Conservation (phyloP, 1,284 basidiomycete species). For the Tetrapyrgos nigripes region DNA sequence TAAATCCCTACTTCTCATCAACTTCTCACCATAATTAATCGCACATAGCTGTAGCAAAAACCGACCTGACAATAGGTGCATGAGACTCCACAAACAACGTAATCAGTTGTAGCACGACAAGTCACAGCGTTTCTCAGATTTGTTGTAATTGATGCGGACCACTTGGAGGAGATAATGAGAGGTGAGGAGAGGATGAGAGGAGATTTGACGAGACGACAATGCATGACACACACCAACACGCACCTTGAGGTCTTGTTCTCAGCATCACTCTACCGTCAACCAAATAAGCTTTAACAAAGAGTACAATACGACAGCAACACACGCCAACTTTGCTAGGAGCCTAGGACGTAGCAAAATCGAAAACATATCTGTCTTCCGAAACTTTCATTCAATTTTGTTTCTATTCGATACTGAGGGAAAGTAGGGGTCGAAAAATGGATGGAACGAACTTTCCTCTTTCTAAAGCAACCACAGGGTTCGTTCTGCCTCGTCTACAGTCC, state of each 20-base stretch:
- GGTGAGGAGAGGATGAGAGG: too few relatives aligned
- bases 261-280: constrained; percentile 52
- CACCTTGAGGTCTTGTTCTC: constrained; percentile 58
- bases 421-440: constrained; percentile 12
- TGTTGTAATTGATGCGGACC: constrained; percentile 50
- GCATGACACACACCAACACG: constrained; percentile 11
- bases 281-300: not conserved
- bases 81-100: not conserved
- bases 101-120: not conserved
- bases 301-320: constrained; percentile 14
- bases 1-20: too few relatives aligned
- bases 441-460: too few relatives aligned
- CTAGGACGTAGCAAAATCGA: too few relatives aligned
- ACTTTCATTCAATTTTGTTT: too few relatives aligned
- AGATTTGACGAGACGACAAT: not conserved
- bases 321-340: constrained; percentile 61
- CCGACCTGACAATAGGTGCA: constrained; percentile 44
- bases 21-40: too few relatives aligned
- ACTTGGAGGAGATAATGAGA: constrained; percentile 36
- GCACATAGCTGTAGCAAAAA: too few relatives aligned
- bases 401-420: constrained; percentile 49
- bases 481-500: too few relatives aligned
- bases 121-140: constrained; percentile 59
- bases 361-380: too few relatives aligned
- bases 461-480: too few relatives aligned